phyloP scores from a whole-genome alignment of 2,329 filamentous ascomycete species.

The Alternaria triticina region DNA sequence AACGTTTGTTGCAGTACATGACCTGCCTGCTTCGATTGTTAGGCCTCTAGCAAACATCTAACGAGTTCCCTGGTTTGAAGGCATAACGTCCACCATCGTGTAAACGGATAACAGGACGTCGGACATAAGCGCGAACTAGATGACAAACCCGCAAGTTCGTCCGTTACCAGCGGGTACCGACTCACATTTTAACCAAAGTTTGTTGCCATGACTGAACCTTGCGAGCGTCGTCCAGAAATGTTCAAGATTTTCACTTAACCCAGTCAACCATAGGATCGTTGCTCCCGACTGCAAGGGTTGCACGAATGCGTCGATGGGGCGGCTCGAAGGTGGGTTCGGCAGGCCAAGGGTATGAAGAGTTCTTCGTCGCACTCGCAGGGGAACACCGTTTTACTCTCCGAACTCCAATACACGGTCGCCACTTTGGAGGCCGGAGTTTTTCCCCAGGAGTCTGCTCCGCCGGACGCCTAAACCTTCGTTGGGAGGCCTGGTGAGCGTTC shows the following conservation, averaged over 20 bases:
- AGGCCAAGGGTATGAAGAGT: neutral
- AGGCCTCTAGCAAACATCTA: too few relatives aligned
- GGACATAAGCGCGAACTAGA: neutral
- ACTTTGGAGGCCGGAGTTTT: neutral
- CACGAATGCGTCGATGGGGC: neutral
- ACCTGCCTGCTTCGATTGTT: neutral
- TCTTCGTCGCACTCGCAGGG: neutral
- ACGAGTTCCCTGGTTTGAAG: neutral
- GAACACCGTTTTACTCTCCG: neutral
- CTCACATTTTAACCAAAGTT: neutral
- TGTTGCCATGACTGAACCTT: neutral
- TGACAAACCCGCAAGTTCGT: neutral
- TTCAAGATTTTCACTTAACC: neutral
- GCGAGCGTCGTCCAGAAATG: neutral
- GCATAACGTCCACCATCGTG: too few relatives aligned
- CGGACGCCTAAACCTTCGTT: neutral
- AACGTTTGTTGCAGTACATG: neutral
- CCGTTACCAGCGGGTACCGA: neutral
- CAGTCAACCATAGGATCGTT: neutral
- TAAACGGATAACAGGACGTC: neutral
- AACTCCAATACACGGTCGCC: neutral
- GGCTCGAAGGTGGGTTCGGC: neutral
- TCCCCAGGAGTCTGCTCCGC: neutral
- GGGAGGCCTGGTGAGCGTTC: neutral
- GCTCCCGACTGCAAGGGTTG: neutral